These are phyloP conservation scores for Colletotrichum nymphaeae DNA, from an alignment of 2,329 filamentous ascomycete species.

Conservation along the genomic window DNA sequence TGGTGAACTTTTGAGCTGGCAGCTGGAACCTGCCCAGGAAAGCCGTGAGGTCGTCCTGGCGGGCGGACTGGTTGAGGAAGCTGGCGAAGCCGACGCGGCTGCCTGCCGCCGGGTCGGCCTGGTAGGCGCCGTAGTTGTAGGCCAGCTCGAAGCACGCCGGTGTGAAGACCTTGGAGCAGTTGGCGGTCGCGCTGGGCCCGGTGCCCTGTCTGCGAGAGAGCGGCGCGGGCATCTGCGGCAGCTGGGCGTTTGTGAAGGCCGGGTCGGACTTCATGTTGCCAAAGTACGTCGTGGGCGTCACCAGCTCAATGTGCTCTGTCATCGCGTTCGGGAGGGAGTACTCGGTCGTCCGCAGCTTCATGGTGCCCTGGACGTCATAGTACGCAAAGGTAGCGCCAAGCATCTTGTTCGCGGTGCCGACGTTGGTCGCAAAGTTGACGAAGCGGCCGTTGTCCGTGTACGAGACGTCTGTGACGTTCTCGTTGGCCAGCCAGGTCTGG, in stretches of 20 bases:
- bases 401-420: slow-evolving; percentile 50
- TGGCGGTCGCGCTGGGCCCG: slow-evolving; percentile 36
- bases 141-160: slow-evolving; percentile 59
- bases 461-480: slow-evolving; percentile 34
- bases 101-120: slow-evolving; percentile 53
- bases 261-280: slow-evolving; percentile 43
- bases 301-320: slow-evolving; percentile 52
- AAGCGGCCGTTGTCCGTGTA: slow-evolving; percentile 37
- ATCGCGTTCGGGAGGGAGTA: slow-evolving; percentile 49
- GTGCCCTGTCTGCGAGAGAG: slow-evolving; percentile 16
- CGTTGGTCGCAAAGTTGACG: slow-evolving; percentile 49
- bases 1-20: slow-evolving; percentile 55
- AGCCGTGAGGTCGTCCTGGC: slow-evolving; percentile 55
- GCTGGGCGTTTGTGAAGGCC: slow-evolving; percentile 15
- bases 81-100: slow-evolving; percentile 62
- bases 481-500: slow-evolving; percentile 38
- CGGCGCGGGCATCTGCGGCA: slow-evolving; percentile 1
- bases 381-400: slow-evolving; percentile 55
- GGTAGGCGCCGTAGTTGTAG: slow-evolving; percentile 61
- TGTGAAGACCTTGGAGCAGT: slow-evolving; percentile 51
- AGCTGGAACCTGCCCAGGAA: slow-evolving; percentile 52
- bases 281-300: slow-evolving; percentile 60
- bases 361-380: slow-evolving; percentile 50
- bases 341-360: slow-evolving; percentile 45
- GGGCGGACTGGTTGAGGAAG: slow-evolving; percentile 63